Evolutionary conservation across 441 rosid species (phyloP), one percentile per base, ranked within the genome.

Genomic region (Syzygium syzygioides): DNA sequence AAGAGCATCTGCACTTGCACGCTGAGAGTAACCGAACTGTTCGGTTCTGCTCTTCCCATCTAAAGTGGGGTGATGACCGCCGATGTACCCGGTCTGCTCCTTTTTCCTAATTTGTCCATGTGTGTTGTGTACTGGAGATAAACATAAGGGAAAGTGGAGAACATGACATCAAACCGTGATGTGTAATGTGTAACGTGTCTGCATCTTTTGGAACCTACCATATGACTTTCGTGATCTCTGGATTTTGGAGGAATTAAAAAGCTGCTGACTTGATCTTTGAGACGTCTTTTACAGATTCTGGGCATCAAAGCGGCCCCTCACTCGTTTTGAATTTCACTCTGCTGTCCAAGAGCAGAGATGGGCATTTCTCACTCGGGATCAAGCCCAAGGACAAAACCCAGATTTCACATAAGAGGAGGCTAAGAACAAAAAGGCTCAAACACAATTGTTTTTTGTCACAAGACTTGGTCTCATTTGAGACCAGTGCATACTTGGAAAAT

Each of bases 161-260:
- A 37, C 23, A 76, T 76, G n/a, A 76, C 83, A 37, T 37, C 32
- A 52, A 83, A 26, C 55, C 52, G 85, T 56, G 48, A 32, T 57
- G 89, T 85, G 86, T 23, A 6, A 71, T 41, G 80, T 10, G 80
- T 71, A 12, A 23, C 12, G 52, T 90, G 90, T 89, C 92, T 50
- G 34, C 91, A 76, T 83, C 88, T 90, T 93, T 89, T 53, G 85
- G 85, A 89, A 87, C 93, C 91, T 86, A 52, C 55, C 91, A 89
- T 88, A 76, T 76, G 83, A 76, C 25, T 76, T 41, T 17, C 52
- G 18, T 23, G 83, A 76, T 41, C n/a, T 41, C n/a, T 20, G 9
- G 26, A 4, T 12, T 23, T 71, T 11, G 15, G 80, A 19, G 28
- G 50, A 37, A 11, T 76, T 18, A 52, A 76, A 76, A 76, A 76